phyloP scores from a whole-genome alignment of 129 eudicot species.

The Rutidosis leptorrhynchoides region DNA sequence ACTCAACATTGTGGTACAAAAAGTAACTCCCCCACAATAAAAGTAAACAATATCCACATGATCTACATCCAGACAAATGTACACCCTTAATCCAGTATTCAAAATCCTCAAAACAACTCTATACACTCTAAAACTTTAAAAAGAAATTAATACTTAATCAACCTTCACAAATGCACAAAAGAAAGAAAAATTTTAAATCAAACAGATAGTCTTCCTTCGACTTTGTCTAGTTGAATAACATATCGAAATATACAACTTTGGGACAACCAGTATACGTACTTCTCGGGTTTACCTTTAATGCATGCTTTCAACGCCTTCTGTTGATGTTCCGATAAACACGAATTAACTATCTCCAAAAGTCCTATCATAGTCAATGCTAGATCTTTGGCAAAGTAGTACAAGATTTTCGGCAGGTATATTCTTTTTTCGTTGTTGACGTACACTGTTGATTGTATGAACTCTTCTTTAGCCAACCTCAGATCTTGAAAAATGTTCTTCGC shows the following conservation, averaged over 20 bases:
- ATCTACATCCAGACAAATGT: not conserved
- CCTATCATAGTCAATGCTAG: conserved; percentile 52
- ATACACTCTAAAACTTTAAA: conserved; percentile 30
- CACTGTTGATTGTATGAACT: conserved; percentile 61
- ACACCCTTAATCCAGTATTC: conserved; percentile 25
- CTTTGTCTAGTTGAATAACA: conserved; percentile 58
- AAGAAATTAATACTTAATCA: conserved; percentile 12
- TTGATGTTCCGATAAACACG: conserved; percentile 49
- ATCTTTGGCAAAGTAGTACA: conserved; percentile 65
- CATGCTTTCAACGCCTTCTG: conserved; percentile 46
- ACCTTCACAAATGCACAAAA: conserved; percentile 35
- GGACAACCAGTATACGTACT: conserved; percentile 52
- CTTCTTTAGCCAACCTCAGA: conserved; percentile 66
- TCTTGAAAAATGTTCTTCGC: conserved; percentile 67
- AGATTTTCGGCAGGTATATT: conserved; percentile 64
- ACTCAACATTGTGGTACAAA: too few species aligned
- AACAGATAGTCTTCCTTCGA: conserved; percentile 34
- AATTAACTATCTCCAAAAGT: conserved; percentile 53
- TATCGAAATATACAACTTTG: conserved; percentile 71
- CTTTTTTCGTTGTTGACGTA: conserved; percentile 60
- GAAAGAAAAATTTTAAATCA: not conserved
- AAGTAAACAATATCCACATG: not conserved
- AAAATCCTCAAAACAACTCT: conserved; percentile 24
- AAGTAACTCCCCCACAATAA: not conserved
- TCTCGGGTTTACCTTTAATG: conserved; percentile 50